Percentiles rank a stretch among this genome's conserved stretches.
phyloP scores from a whole-genome alignment of 805 yeast genomes.

The Saccharomyces jurei region DNA sequence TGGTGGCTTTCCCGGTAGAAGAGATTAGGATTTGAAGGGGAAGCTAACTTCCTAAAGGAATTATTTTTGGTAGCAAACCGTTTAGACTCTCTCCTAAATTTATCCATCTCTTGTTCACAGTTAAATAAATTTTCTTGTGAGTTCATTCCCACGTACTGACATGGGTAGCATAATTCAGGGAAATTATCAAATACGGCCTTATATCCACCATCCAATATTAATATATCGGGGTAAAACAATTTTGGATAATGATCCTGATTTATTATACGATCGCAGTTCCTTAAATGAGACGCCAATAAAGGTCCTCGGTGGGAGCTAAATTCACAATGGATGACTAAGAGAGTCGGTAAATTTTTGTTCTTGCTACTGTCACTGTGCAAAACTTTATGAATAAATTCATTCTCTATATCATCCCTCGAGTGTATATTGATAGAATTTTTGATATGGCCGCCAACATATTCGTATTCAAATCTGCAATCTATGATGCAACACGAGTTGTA shows the following conservation, averaged over 20 bases:
- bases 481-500: conserved; percentile 56
- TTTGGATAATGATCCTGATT: conserved; percentile 74
- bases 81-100: conserved; percentile 41
- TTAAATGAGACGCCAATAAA: conserved; percentile 73
- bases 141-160: conserved; percentile 78
- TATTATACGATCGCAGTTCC: conserved; percentile 71
- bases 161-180: conserved; percentile 59
- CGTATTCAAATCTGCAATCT: conserved; percentile 91
- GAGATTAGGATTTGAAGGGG: conserved; percentile 14
- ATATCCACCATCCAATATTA: conserved; percentile 88
- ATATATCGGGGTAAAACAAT: conserved; percentile 79
- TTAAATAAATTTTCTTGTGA: conserved; percentile 27
- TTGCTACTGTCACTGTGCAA: conserved; percentile 1
- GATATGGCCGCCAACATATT: conserved; percentile 88
- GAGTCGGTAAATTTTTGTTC: conserved; percentile 20
- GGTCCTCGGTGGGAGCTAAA: conserved; percentile 94
- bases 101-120: conserved; percentile 47
- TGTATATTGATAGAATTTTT: conserved; percentile 72
- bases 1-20: neutral
- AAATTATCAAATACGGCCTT: conserved; percentile 59
- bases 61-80: conserved; percentile 29
- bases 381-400: conserved; percentile 34
- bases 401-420: conserved; percentile 60
- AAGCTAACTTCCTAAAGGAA: conserved; percentile 22
- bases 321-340: conserved; percentile 89